These are phyloP conservation scores for Daedaleopsis nitida DNA, from an alignment of 768 basidiomycete genomes.

Conservation along the genomic window DNA sequence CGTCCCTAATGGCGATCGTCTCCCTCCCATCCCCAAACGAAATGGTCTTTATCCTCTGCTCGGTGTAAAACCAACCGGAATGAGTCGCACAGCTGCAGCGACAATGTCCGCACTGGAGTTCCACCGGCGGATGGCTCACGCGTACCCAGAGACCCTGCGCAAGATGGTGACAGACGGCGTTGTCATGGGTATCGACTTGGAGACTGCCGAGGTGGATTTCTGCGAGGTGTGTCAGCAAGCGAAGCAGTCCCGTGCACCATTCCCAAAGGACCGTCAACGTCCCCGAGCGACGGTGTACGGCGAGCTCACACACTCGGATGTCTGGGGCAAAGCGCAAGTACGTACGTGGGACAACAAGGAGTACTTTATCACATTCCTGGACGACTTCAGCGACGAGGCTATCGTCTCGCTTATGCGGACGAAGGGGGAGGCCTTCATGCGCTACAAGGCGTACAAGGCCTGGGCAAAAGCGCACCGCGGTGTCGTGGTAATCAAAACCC, in stretches of 20 bases:
- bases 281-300: constrained; percentile 21
- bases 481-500: constrained; percentile 12
- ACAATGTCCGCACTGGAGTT: constrained; percentile 3
- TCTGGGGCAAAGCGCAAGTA: constrained; percentile 40
- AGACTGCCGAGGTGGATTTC: background rate
- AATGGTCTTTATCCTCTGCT: constrained; percentile 9
- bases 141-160: constrained; percentile 4
- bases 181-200: constrained; percentile 8
- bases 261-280: constrained; percentile 5
- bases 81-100: background rate
- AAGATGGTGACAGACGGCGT: constrained; percentile 1
- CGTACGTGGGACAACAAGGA: constrained; percentile 7
- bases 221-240: constrained; percentile 7
- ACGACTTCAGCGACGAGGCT: constrained; percentile 23
- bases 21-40: background rate
- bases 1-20: background rate
- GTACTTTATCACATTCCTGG: constrained; percentile 26
- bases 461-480: constrained; percentile 19
- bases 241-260: constrained; percentile 1
- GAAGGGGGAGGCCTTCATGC: constrained; percentile 19
- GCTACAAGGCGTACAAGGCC: constrained; percentile 22
- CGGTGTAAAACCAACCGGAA: background rate
- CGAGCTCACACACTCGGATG: constrained; percentile 36
- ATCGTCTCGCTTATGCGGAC: background rate
- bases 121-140: constrained; percentile 18